Evolutionary conservation across 768 basidiomycete species (phyloP).

Genomic region (Psilocybe cyanescens): DNA sequence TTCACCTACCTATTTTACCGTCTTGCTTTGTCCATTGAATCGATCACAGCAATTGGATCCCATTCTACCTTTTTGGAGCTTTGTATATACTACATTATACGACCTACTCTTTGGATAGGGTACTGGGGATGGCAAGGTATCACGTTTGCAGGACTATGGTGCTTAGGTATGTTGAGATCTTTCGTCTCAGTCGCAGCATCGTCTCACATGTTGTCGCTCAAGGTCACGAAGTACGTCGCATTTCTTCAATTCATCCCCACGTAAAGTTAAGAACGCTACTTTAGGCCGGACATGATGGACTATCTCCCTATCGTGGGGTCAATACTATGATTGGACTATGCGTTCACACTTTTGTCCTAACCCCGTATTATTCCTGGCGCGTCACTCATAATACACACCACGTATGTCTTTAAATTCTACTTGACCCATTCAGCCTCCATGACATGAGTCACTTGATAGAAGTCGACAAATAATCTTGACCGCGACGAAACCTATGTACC

Average conservation of each 20-base stretch:
- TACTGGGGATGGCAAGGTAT: conserved; percentile 60
- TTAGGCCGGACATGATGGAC: conserved; percentile 54
- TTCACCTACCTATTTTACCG: conserved; percentile 42
- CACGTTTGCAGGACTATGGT: conserved; percentile 47
- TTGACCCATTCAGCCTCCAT: background rate
- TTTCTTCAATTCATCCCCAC: background rate
- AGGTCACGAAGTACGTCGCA: conserved; percentile 47
- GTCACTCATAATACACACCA: conserved; percentile 66
- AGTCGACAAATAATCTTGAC: conserved; percentile 57
- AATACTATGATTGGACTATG: conserved; percentile 43
- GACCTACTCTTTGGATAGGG: conserved; percentile 40
- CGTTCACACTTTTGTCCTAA: conserved; percentile 51
- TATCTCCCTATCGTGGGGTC: conserved; percentile 41
- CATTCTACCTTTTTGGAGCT: conserved; percentile 5
- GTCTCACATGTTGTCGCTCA: background rate
- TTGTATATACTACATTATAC: conserved; percentile 21
- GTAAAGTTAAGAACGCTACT: background rate
- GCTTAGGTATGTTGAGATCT: conserved; percentile 36
- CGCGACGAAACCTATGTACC: conserved; percentile 78
- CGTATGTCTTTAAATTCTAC: conserved; percentile 43
- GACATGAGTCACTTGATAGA: conserved; percentile 26
- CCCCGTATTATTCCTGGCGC: conserved; percentile 70
- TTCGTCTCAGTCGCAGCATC: background rate
- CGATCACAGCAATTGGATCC: conserved; percentile 29
- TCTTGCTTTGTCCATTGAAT: conserved; percentile 32